These are phyloP conservation scores for Phyllosticta citriasiana DNA, from an alignment of 2,329 filamentous ascomycete species.

Conservation along the genomic window DNA sequence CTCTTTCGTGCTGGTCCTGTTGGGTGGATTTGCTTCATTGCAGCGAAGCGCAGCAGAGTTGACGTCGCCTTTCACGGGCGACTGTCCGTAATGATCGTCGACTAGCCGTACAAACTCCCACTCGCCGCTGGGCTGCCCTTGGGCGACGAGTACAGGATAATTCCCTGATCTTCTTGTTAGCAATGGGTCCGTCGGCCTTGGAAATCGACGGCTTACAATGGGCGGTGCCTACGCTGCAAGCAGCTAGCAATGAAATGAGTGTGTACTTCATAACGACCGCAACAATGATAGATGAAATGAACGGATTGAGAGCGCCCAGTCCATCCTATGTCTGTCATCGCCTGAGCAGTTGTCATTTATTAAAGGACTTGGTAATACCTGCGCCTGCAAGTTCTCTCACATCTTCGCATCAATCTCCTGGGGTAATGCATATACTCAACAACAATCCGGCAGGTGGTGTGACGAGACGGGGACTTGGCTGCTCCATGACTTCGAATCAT, in stretches of 20 bases:
- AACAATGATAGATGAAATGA: neutral
- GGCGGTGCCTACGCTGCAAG: neutral
- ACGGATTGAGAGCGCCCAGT: neutral
- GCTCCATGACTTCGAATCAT: neutral
- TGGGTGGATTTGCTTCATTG: conserved; percentile 1
- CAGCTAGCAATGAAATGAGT: neutral
- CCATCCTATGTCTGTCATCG: neutral
- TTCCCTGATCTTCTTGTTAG: neutral
- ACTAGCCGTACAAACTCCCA: neutral
- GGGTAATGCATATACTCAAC: neutral
- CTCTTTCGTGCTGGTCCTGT: conserved; percentile 1
- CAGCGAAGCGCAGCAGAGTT: conserved; percentile 1
- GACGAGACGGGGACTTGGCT: neutral
- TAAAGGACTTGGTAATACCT: neutral
- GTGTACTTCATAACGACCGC: neutral
- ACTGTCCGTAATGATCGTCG: neutral
- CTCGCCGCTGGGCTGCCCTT: neutral
- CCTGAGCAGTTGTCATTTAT: neutral
- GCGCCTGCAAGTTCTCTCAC: neutral
- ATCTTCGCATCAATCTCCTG: neutral
- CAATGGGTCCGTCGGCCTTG: neutral
- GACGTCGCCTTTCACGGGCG: neutral
- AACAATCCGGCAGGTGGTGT: neutral
- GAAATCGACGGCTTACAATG: neutral
- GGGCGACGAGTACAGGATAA: neutral